Percentiles rank a stretch among this genome's conserved stretches.
Conservation (phyloP, 345 rosid genomes). For the Citrus trifoliata region DNA sequence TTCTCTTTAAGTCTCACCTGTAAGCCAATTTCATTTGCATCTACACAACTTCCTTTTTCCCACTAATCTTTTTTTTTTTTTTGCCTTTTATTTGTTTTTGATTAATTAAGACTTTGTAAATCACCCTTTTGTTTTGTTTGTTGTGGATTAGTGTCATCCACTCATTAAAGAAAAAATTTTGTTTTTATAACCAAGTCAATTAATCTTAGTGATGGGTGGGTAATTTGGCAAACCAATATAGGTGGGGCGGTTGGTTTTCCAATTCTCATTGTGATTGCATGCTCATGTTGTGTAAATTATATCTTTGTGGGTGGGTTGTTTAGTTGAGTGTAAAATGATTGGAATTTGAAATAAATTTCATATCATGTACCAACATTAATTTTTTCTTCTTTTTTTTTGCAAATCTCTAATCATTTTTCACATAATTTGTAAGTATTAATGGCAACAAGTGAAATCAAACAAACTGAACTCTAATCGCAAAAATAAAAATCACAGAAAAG, state of each 20-base stretch:
- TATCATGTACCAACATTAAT: neutral
- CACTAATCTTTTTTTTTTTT: conserved; percentile 21
- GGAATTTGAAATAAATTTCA: neutral
- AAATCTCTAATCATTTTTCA: neutral
- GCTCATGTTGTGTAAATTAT: neutral
- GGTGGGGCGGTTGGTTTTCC: conserved; percentile 33
- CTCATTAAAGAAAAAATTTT: conserved; percentile 13
- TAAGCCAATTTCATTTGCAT: conserved; percentile 4
- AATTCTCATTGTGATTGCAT: neutral
- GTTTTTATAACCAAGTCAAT: neutral
- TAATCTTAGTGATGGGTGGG: neutral
- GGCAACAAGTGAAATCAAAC: neutral
- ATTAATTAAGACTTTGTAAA: neutral
- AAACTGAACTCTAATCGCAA: no score
- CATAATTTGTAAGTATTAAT: neutral
- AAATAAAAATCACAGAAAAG: no score
- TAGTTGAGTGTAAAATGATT: neutral
- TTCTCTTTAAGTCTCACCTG: neutral
- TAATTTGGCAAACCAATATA: conserved; percentile 21
- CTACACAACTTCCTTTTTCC: conserved; percentile 16
- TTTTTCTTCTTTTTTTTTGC: no score
- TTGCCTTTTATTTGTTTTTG: conserved; percentile 14
- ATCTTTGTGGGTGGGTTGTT: neutral
- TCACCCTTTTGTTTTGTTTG: neutral
- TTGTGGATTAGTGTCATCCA: conserved; percentile 33